Base-by-base conservation (phyloP, 2,329 filamentous ascomycete genomes). In the Cladobotryum protrusum region DNA sequence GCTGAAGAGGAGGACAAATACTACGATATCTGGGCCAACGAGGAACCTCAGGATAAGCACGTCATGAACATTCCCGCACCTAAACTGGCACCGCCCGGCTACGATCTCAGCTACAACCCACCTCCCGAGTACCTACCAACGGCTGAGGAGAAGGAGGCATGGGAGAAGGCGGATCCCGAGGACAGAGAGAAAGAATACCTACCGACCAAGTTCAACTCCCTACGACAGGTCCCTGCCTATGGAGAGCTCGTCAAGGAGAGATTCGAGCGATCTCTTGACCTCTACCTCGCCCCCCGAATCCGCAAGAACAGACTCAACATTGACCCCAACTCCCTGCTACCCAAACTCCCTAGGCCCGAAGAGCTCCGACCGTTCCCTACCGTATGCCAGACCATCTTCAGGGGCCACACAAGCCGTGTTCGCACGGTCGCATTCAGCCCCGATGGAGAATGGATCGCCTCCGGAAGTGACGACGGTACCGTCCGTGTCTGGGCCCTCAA, bases 281-380 rank as follows among this genome's bases (percentile, higher is more conserved):
- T 99, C 15, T 99, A 99, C 67, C 79, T 99, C 52, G 93, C 95
- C 14, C 93, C 95, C 43, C 81, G 93, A 62, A 83, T 99, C 50
- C 83, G 92, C 53, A 87, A 95, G 67, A 96, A 91, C 73, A 87
- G 91, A 68, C 81, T 99, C 62, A 96, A 97, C 70, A 97, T 99
- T 63, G 93, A 99, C 61, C 93, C 93, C 3, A 87, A 87, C 67
- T 95, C 89, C 35, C 75, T 99, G 45, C 78, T 99, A 34, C 92
- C 93, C 12, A 96, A 96, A 67, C 77, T 99, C 7, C 93, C 95
- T 7, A 88, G 87, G 52, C 92, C 93, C 1, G 89, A 96, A 61
- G 92, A 99, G 62, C 77, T 99, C 50, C 89, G 89, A 62, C 93
- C 93, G 2, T 99, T 97, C 76, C 93, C 93, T 13, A 96, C 91